Evolutionary conservation across 179 eudicot species (phyloP), one percentile per base, ranked within the genome.

Genomic region (Gypsophila paniculata): DNA sequence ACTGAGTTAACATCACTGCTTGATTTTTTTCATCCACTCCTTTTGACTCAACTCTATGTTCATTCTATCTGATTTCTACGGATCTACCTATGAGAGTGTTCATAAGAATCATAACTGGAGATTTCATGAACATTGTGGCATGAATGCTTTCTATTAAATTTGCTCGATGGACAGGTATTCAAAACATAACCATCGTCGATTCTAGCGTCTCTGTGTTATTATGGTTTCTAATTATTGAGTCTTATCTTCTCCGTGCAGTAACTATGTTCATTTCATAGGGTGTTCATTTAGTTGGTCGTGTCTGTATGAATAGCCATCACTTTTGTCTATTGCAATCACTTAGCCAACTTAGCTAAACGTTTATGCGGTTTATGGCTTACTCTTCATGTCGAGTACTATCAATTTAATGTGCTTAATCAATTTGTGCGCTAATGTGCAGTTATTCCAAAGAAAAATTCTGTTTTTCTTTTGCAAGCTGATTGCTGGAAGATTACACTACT

Each of bases 401-500:
- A 29, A 29, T 29, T 29, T 29, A 29, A 29, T 29, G 18, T 48
- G 5, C 0, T 21, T 34, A 32, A 21, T 21, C 21, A 32, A 13
- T 57, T 32, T 46, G 8, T 12, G 8, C 62, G 52, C 36, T 61
- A 18, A 64, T 74, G 39, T 81, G 80, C 84, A 91, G 98, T 89
- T 81, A 89, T 91, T 67, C 87, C 93, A 22, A 93, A 93, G 71
- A 89, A 78, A 80, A 72, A 61, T 19, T 85, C 93, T 12, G 90
- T 93, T 15, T 93, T 91, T 75, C 71, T 79, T 68, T 75, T 89
- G 21, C 93, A 86, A 85, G 93, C 82, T 70, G 87, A 85, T 81
- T 80, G 88, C 82, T 91, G 97, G 98, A 89, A 84, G 78, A 80
- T 89, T 62, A 91, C 98, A 21, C 72, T 91, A 68, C 82, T 68